Base-by-base conservation (phyloP, 768 basidiomycete genomes). In the Termitomyces sp. region DNA sequence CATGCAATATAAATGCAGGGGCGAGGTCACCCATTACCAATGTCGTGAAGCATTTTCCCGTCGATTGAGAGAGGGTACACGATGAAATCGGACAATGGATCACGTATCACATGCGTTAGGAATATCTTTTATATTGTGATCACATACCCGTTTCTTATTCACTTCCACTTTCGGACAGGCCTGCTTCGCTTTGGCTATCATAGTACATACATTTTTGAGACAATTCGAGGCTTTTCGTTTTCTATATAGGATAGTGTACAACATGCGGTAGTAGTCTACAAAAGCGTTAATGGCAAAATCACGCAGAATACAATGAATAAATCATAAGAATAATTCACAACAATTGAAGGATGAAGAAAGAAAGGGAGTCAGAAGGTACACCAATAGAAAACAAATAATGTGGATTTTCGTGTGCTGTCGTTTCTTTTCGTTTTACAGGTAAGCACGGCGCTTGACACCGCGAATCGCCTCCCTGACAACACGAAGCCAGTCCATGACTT, bases 21-120 rank as follows among this genome's bases (percentile, higher is more conserved):
- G 95, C 9, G 93, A 96, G 72, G 95, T 97, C 2, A 98, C 94
- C 0, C 96, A 98, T 72, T 94, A 95, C 69, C 91, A 96, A 60
- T 98, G 95, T 68, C 87, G 94, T 28, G 95, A 97, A 67, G 79
- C 80, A 0, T 97, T 94, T 67, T 76, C 90, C 10, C 74, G 71
- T 50, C 80, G 74, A 56, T 65, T 88, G 54, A 78, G 77, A 46
- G 79, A 81, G 59, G 72, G 64, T 33, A 60, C 68, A 58, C 66
- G 68, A 55, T 56, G 38, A 49, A 57, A 48, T 36, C 38, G 56
- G 52, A 57, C 50, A 40, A 4, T 8, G 18, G 11, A 10, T 30
- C 41, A 43, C 22, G 20, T 5, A 36, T 36, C 36, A 36, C 16
- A 38, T 18, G 16, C 16, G 7, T 6, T 8, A 8, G 38, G 38